These are phyloP conservation scores for Globisporangium polare DNA, from an alignment of 352 stramenopile genomes.

Conservation along the genomic window DNA sequence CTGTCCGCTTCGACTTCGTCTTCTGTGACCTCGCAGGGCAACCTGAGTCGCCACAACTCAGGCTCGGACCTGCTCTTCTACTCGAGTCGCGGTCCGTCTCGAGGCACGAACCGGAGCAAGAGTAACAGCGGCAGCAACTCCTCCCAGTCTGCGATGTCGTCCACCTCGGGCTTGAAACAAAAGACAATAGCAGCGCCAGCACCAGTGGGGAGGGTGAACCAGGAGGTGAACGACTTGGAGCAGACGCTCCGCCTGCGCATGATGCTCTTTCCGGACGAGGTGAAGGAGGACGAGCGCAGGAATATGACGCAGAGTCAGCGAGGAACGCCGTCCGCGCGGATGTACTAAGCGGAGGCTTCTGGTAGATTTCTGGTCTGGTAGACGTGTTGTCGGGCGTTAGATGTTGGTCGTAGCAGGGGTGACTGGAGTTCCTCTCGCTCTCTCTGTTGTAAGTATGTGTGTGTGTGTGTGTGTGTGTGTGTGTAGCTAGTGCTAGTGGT, in stretches of 20 bases:
- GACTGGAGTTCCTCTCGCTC: not conserved
- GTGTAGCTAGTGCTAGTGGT: not conserved
- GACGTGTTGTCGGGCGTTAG: not conserved
- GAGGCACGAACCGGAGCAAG: not conserved
- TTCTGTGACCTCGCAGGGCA: not conserved
- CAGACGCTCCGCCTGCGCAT: conserved; percentile 30
- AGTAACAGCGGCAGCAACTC: not conserved
- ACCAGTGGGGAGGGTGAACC: not conserved
- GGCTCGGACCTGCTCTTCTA: not conserved
- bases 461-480: not conserved
- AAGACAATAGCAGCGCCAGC: not conserved
- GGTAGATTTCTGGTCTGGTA: not conserved
- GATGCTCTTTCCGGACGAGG: conserved; percentile 23
- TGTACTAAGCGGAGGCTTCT: not conserved
- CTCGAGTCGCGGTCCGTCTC: conserved; percentile 2
- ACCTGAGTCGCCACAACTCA: conserved; percentile 1
- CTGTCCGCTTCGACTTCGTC: not conserved
- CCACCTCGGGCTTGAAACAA: not conserved
- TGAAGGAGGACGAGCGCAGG: conserved; percentile 8
- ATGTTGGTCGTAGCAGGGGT: not conserved
- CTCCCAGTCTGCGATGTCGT: not conserved
- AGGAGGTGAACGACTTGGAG: conserved; percentile 23
- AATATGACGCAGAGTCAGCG: not conserved
- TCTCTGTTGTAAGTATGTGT: too few species aligned
- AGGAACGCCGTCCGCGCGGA: not conserved